Evolutionary conservation across 805 yeast species (phyloP), one percentile per base, ranked within the genome.

Genomic region (Saccharomycopsis guyanensis): DNA sequence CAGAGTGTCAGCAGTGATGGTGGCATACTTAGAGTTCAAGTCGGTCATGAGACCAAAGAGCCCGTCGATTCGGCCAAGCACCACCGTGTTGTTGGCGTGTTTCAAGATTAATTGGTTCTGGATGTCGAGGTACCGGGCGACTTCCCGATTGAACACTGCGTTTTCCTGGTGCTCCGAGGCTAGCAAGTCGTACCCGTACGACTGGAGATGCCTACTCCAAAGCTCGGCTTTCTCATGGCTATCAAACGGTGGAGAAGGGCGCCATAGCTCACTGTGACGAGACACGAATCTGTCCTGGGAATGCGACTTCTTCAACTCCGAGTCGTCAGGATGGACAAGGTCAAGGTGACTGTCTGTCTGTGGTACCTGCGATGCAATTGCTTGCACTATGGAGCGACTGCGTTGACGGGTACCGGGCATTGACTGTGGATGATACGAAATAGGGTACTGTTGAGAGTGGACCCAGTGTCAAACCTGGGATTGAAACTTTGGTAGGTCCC

Each of bases 381-480:
- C 62, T 42, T 77, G 77, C 1, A 81, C 86, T 50, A 80, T 72
- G 2, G 88, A 80, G 49, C 74, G 72, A 45, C 80, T 70, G 56
- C 87, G 66, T n/a, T 38, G n/a, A n/a, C n/a, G n/a, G n/a, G n/a
- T n/a, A n/a, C n/a, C n/a, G n/a, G n/a, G n/a, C n/a, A n/a, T n/a
- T n/a, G n/a, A n/a, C n/a, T n/a, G n/a, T n/a, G n/a, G n/a, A n/a
- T n/a, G n/a, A n/a, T n/a, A n/a, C n/a, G n/a, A n/a, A n/a, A n/a
- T n/a, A n/a, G n/a, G n/a, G n/a, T n/a, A n/a, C n/a, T n/a, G n/a
- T n/a, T n/a, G n/a, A n/a, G n/a, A n/a, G n/a, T n/a, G n/a, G n/a
- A n/a, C n/a, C n/a, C n/a, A n/a, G n/a, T n/a, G n/a, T n/a, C n/a
- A n/a, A n/a, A n/a, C n/a, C n/a, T n/a, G n/a, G n/a, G n/a, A n/a